These are phyloP conservation scores for Aspergillus fischeri DNA, from an alignment of 2,329 filamentous ascomycete genomes.

Conservation along the genomic window DNA sequence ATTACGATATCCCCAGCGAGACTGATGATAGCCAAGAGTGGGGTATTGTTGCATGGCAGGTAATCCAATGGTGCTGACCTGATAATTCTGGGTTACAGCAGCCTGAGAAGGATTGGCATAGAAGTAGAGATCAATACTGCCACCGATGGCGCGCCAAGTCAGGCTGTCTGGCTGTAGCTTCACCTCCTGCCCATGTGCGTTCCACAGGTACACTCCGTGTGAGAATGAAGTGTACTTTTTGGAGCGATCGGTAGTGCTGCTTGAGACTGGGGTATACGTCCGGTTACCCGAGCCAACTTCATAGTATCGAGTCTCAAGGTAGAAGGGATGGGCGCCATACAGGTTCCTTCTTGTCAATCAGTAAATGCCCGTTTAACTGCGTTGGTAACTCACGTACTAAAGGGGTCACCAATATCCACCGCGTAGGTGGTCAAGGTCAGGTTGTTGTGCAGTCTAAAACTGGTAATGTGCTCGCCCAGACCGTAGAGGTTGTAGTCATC, in stretches of 20 bases:
- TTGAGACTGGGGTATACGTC: conserved; percentile 50
- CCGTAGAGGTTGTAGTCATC: conserved; percentile 73
- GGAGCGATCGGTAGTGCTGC: conserved; percentile 49
- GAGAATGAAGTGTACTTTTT: conserved; percentile 62
- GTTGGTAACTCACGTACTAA: conserved; percentile 36
- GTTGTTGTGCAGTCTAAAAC: conserved; percentile 66
- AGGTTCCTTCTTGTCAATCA: conserved; percentile 50
- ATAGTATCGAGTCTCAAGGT: conserved; percentile 75
- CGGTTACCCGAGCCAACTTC: conserved; percentile 48
- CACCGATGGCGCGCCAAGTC: conserved; percentile 71
- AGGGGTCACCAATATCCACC: conserved; percentile 60
- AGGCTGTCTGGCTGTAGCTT: conserved; percentile 61
- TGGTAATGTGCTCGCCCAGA: conserved; percentile 68
- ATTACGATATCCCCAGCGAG: conserved; percentile 75
- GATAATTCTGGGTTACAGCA: conserved; percentile 69
- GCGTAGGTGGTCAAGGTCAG: conserved; percentile 65
- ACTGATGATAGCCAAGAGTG: conserved; percentile 78
- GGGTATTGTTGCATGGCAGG: conserved; percentile 79
- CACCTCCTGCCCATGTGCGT: conserved; percentile 71
- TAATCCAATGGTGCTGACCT: conserved; percentile 61
- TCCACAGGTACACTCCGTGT: conserved; percentile 74
- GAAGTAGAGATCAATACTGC: conserved; percentile 75
- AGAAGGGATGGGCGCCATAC: conserved; percentile 74
- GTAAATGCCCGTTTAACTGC: not conserved
- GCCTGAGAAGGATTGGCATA: conserved; percentile 67